These are phyloP conservation scores for Vitis hybrid DNA, from an alignment of 177 flowering plant species.

Conservation along the genomic window DNA sequence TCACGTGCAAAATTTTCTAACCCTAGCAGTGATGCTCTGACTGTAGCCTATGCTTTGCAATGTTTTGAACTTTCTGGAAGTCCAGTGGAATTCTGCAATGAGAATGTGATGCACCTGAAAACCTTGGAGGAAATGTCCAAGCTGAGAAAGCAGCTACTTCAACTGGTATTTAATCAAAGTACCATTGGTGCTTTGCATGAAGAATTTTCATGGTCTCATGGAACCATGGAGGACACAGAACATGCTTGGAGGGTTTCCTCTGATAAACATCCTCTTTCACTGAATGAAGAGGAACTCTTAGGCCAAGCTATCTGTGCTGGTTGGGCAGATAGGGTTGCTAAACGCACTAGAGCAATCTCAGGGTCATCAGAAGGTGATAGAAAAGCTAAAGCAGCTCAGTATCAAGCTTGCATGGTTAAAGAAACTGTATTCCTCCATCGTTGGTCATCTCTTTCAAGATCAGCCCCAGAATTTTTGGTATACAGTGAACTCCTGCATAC, in stretches of 20 bases:
- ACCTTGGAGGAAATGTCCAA: constrained; percentile 99
- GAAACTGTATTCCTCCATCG: constrained; percentile 82
- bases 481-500: constrained; percentile 75
- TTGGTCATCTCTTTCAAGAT: constrained; percentile 57
- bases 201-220: constrained; percentile 73
- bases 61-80: constrained; percentile 67
- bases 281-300: constrained; percentile 73
- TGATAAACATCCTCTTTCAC: constrained; percentile 47
- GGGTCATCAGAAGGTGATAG: constrained; percentile 37
- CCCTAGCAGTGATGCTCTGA: constrained; percentile 83
- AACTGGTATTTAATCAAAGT: constrained; percentile 57
- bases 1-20: constrained; percentile 69
- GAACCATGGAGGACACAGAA: constrained; percentile 67
- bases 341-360: constrained; percentile 44
- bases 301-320: constrained; percentile 93
- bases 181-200: constrained; percentile 22
- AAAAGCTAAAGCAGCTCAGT: constrained; percentile 50
- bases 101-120: constrained; percentile 61
- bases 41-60: constrained; percentile 76
- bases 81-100: constrained; percentile 61
- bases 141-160: constrained; percentile 82
- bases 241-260: constrained; percentile 59
- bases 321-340: constrained; percentile 98
- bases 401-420: constrained; percentile 74
- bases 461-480: constrained; percentile 84